Evolutionary conservation across 176 grass and related monocot genomes (phyloP).

Genomic region (Poa pratensis): DNA sequence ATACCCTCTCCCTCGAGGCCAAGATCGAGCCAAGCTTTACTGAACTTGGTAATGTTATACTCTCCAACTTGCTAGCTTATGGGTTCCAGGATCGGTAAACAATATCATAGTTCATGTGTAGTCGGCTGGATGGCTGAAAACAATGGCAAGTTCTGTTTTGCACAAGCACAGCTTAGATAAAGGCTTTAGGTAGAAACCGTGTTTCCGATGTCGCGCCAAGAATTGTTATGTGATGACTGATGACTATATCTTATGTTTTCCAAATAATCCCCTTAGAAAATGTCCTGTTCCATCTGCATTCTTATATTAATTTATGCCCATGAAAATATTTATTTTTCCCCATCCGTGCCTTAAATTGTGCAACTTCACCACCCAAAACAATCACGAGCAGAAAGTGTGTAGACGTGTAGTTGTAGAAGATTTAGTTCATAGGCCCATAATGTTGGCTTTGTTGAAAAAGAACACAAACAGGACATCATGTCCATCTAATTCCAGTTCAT

Average conservation of each 20-base stretch:
- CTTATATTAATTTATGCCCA: background rate
- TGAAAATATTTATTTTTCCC: background rate
- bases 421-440: background rate
- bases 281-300: background rate
- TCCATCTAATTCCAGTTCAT: conserved; percentile 9
- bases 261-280: background rate
- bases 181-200: background rate
- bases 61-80: conserved; percentile 33
- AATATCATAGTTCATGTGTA: background rate
- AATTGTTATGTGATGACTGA: background rate
- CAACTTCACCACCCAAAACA: background rate
- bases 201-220: background rate
- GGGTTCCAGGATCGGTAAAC: background rate
- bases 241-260: background rate
- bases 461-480: background rate
- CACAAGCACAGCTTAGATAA: too few species aligned
- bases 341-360: background rate
- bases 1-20: conserved; percentile 61
- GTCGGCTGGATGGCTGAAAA: background rate
- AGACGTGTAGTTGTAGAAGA: background rate
- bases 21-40: conserved; percentile 95
- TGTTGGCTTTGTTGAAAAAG: too few species aligned
- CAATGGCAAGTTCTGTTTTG: background rate
- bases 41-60: conserved; percentile 91
- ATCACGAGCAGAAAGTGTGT: background rate